Evolutionary conservation across 768 basidiomycete genomes (phyloP).

Genomic region (Cubamyces lactineus): DNA sequence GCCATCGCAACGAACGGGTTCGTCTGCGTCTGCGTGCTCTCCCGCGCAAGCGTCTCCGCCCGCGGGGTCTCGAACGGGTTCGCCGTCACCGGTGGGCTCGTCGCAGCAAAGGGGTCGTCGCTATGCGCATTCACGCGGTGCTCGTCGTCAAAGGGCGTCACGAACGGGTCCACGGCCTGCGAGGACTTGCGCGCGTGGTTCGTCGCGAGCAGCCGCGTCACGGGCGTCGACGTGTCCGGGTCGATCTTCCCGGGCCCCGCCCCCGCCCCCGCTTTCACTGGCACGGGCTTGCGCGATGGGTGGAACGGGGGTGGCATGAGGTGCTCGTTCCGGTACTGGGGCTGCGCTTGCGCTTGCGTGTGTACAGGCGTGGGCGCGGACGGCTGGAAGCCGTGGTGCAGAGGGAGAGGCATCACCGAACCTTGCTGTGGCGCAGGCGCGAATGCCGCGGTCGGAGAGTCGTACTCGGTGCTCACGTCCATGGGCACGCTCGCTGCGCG

Average conservation of each 20-base stretch:
- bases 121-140: conserved; percentile 32
- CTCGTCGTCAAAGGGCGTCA: conserved; percentile 82
- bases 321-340: conserved; percentile 26
- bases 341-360: conserved; percentile 12
- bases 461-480: conserved; percentile 13
- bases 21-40: conserved; percentile 46
- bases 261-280: too few species aligned
- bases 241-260: conserved; percentile 4
- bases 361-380: conserved; percentile 25
- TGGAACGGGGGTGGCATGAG: conserved; percentile 25
- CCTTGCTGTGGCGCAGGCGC: conserved; percentile 26
- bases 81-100: conserved; percentile 3
- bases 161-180: conserved; percentile 57
- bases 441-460: conserved; percentile 8
- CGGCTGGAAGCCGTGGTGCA: conserved; percentile 45
- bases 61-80: conserved; percentile 21
- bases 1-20: conserved; percentile 54
- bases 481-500: conserved; percentile 23
- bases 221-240: conserved; percentile 38
- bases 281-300: conserved; percentile 6
- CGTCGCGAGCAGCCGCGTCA: conserved; percentile 49
- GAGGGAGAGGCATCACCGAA: conserved; percentile 39
- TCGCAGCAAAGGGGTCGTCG: background rate
- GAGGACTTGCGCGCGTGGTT: conserved; percentile 48
- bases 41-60: conserved; percentile 35